A percentile compares a stretch with the other conserved stretches of the same genome.
phyloP scores from a whole-genome alignment of 1,139 yeast species.

The Blastobotrys ciferrii region DNA sequence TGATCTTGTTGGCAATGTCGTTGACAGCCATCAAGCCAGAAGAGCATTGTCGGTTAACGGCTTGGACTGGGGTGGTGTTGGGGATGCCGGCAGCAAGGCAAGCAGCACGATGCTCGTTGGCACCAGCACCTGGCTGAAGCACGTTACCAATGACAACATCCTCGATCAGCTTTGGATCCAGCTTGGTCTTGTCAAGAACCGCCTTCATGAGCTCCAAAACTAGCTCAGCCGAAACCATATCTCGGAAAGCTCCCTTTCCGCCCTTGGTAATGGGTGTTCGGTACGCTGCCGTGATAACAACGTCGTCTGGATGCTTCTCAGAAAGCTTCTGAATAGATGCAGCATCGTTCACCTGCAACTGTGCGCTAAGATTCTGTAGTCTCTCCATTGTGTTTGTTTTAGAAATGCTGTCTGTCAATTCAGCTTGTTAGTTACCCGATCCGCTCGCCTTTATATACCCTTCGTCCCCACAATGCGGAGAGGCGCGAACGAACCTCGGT shows the following conservation, averaged over 20 bases:
- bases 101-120: slow-evolving; percentile 85
- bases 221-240: slow-evolving; percentile 71
- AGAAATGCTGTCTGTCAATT: not conserved
- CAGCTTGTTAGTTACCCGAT: not conserved
- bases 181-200: slow-evolving; percentile 54
- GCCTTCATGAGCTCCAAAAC: slow-evolving; percentile 62
- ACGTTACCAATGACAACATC: slow-evolving; percentile 90
- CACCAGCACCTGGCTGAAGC: slow-evolving; percentile 87
- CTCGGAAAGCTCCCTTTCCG: slow-evolving; percentile 77
- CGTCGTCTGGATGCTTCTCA: slow-evolving; percentile 77
- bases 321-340: slow-evolving; percentile 40
- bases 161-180: slow-evolving; percentile 67
- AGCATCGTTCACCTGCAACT: slow-evolving; percentile 22
- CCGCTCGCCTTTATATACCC: slow-evolving; percentile 8
- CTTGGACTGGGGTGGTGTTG: slow-evolving; percentile 67
- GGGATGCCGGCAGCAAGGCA: slow-evolving; percentile 72
- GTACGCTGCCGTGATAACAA: slow-evolving; percentile 81
- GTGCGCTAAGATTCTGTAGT: slow-evolving; percentile 16
- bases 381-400: slow-evolving; percentile 18
- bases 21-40: slow-evolving; percentile 89
- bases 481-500: not conserved
- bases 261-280: slow-evolving; percentile 89
- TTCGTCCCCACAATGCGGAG: slow-evolving; percentile 8
- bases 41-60: slow-evolving; percentile 91
- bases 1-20: slow-evolving; percentile 85